phyloP scores from a whole-genome alignment of 208 protist species.

The Angomonas ambiguus region DNA sequence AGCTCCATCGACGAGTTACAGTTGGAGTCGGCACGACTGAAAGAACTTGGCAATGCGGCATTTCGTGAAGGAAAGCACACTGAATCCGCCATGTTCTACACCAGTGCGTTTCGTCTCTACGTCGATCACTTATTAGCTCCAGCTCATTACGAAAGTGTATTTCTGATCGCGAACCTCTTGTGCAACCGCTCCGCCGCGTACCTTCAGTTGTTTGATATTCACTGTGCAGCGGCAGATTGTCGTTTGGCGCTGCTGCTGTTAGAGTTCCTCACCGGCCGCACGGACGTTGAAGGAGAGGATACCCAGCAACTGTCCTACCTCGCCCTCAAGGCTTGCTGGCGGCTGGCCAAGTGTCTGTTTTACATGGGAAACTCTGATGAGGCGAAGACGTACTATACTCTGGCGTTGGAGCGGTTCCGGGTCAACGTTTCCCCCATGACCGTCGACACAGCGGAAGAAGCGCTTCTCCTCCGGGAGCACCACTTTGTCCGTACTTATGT shows the following conservation, averaged over 20 bases:
- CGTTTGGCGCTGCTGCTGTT: constrained; percentile 36
- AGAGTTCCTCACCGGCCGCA: neutral
- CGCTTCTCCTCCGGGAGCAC: neutral
- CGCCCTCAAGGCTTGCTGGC: constrained; percentile 64
- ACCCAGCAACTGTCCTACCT: constrained; percentile 13
- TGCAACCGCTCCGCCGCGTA: constrained; percentile 78
- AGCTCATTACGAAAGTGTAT: constrained; percentile 29
- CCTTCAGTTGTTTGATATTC: constrained; percentile 52
- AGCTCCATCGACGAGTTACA: neutral
- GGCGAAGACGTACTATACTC: constrained; percentile 46
- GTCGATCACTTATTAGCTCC: constrained; percentile 11
- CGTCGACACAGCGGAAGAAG: neutral
- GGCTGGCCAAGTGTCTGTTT: constrained; percentile 57
- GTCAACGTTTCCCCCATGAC: neutral
- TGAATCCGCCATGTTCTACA: constrained; percentile 55
- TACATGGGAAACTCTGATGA: constrained; percentile 19
- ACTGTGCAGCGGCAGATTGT: constrained; percentile 62
- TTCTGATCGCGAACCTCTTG: constrained; percentile 20
- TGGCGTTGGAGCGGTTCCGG: constrained; percentile 28
- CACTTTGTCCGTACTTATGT: neutral
- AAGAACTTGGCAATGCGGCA: constrained; percentile 38
- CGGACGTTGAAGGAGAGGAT: neutral
- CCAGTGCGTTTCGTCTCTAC: constrained; percentile 37
- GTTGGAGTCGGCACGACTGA: neutral
- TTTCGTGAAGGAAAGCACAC: constrained; percentile 46